phyloP scores from a whole-genome alignment of 169 alveolate genomes.

The Plasmodium vivax region DNA sequence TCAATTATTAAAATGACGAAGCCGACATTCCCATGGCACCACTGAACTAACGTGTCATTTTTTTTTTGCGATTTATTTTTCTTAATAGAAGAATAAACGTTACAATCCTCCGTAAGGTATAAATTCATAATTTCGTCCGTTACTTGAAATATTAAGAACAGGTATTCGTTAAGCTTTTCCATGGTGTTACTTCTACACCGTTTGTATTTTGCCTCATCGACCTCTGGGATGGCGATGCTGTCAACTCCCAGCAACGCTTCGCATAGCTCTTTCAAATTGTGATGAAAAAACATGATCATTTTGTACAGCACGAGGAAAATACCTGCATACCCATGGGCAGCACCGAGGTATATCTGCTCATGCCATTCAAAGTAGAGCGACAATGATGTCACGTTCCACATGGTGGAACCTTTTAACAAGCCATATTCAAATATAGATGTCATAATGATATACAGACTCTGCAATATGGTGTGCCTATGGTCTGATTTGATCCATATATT shows the following conservation, averaged over 20 bases:
- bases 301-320: constrained; percentile 37
- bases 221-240: background rate
- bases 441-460: constrained; percentile 40
- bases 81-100: constrained; percentile 22
- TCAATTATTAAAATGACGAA: constrained; percentile 40
- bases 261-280: constrained; percentile 25
- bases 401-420: background rate
- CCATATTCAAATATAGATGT: constrained; percentile 66
- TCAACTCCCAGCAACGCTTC: background rate
- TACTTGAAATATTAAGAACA: constrained; percentile 42
- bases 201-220: background rate
- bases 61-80: constrained; percentile 2
- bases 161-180: constrained; percentile 15
- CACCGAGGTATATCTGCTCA: constrained; percentile 47
- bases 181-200: background rate
- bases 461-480: constrained; percentile 12
- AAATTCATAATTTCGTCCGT: constrained; percentile 27
- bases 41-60: constrained; percentile 44
- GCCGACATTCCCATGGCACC: constrained; percentile 71
- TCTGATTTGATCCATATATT: constrained; percentile 33
- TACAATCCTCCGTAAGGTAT: constrained; percentile 27
- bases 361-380: constrained; percentile 58
- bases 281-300: constrained; percentile 16
- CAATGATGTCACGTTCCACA: constrained; percentile 20
- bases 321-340: constrained; percentile 72